Conservation (phyloP, 495 filamentous ascomycete genomes). For the Aeminium ludgeri region DNA sequence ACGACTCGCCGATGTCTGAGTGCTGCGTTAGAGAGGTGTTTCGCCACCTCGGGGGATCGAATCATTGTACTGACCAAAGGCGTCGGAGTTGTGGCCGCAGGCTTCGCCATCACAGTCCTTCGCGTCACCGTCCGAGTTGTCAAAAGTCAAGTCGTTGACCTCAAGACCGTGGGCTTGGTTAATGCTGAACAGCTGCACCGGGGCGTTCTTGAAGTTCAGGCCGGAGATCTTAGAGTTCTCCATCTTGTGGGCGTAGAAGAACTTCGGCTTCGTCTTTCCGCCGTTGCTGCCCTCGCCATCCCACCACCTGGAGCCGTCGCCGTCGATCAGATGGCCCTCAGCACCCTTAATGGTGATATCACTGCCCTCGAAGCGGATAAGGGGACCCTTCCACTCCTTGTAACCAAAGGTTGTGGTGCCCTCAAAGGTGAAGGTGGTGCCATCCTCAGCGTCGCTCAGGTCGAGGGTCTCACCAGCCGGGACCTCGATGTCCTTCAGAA, state of each 20-base stretch:
- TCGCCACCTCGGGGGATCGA: too few species aligned
- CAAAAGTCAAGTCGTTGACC: constrained; percentile 37
- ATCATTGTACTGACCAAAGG: too few species aligned
- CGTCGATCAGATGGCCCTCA: constrained; percentile 27
- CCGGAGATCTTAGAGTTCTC: constrained; percentile 26
- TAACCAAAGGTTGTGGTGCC: constrained; percentile 37
- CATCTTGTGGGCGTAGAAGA: constrained; percentile 35
- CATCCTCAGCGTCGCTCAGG: constrained; percentile 27
- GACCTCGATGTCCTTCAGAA: constrained; percentile 29
- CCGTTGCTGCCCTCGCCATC: constrained; percentile 36
- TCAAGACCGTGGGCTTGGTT: constrained; percentile 31
- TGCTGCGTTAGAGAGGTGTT: constrained; percentile 9
- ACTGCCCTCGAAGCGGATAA: constrained; percentile 31
- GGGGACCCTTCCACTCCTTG: constrained; percentile 34
- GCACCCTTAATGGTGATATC: constrained; percentile 30
- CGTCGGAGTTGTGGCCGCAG: constrained; percentile 40
- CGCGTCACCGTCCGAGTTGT: constrained; percentile 37
- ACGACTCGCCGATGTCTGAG: constrained; percentile 39
- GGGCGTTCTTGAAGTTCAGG: constrained; percentile 39
- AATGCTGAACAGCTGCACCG: constrained; percentile 45
- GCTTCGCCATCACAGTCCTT: constrained; percentile 10
- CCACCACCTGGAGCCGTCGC: constrained; percentile 35
- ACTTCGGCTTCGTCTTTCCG: constrained; percentile 40
- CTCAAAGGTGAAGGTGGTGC: constrained; percentile 35
- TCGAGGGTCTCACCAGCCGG: constrained; percentile 34